Percentiles rank a stretch among this genome's conserved stretches.
These are phyloP conservation scores for Microascus cirrosus DNA, from an alignment of 2,329 filamentous ascomycete species.

Conservation along the genomic window DNA sequence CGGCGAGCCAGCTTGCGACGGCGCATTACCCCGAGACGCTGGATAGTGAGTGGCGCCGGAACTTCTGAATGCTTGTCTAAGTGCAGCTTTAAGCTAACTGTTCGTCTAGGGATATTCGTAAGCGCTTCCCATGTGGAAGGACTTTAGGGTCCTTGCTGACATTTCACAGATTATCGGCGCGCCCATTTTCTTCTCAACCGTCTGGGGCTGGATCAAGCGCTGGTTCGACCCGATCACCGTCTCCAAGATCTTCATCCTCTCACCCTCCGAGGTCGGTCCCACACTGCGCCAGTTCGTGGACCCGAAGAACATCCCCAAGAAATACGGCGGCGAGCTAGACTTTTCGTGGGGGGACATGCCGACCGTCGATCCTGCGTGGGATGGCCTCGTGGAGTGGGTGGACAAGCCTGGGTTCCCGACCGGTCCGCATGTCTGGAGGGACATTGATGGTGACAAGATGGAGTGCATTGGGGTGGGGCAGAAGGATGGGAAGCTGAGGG, in stretches of 20 bases:
- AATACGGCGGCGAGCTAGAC: slow-evolving; percentile 79
- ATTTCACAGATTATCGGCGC: slow-evolving; percentile 63
- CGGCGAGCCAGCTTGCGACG: slow-evolving; percentile 76
- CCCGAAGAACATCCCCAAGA: slow-evolving; percentile 69
- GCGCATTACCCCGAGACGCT: slow-evolving; percentile 93
- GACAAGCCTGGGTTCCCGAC: slow-evolving; percentile 39
- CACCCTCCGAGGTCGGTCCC: slow-evolving; percentile 57
- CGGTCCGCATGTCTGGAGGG: slow-evolving; percentile 47
- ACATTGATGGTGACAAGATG: slow-evolving; percentile 30
- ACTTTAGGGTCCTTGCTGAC: not conserved
- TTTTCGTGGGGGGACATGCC: slow-evolving; percentile 70
- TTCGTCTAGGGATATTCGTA: slow-evolving; percentile 14
- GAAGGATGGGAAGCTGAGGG: slow-evolving; percentile 29
- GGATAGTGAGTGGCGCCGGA: slow-evolving; percentile 54
- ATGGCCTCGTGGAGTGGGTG: slow-evolving; percentile 38
- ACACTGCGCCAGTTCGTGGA: slow-evolving; percentile 78
- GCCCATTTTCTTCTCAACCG: slow-evolving; percentile 80
- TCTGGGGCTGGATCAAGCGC: slow-evolving; percentile 90
- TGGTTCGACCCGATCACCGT: slow-evolving; percentile 94
- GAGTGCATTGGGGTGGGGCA: slow-evolving; percentile 44
- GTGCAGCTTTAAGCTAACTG: slow-evolving; percentile 13
- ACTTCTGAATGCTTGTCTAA: not conserved
- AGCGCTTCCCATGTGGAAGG: not conserved
- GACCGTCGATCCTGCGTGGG: slow-evolving; percentile 54
- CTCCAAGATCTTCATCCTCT: slow-evolving; percentile 91